Evolutionary conservation across 2,329 filamentous ascomycete species (phyloP), one percentile per base, ranked within the genome.

Genomic region (Ceratocystiopsis minuta): DNA sequence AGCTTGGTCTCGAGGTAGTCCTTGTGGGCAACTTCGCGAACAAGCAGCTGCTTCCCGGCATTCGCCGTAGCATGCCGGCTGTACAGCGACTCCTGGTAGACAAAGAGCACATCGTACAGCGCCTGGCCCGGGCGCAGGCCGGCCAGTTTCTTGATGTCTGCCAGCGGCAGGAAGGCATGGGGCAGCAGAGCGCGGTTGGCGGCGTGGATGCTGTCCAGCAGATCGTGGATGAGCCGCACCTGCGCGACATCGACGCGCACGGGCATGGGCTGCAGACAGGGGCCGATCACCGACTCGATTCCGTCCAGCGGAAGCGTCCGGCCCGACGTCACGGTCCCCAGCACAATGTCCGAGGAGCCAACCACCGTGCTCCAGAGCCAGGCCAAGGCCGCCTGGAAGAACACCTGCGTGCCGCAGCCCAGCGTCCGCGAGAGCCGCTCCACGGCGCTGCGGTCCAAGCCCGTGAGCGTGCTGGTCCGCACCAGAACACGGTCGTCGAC

Each of bases 291-390:
- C 2, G 70, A 63, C 47, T 93, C 84, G 32, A 93, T 73, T 0
- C 68, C 72, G 4, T 66, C 54, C 3, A 94, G 55, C 0, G 82
- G 72, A n/a, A 86, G 57, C 2, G 80, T 84, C 42, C 87, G 70
- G 2, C 86, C 86, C 11, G 86, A 93, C 13, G 81, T 80, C 4
- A 94, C 82, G 2, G 75, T 79, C 0, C 87, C 87, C 34, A 93
- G 70, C 0, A 77, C 64, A 2, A 87, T 62, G 53, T 94, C 83
- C 0, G 65, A 55, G 1, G 61, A 63, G 3, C 80, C 82, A 3
- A 72, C 55, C 44, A 90, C 74, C 0, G 68, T 65, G 15, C 68
- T 65, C 55, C 87, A 70, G 0, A 92, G 55, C 54, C 79, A 72
- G 1, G 69, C 63, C 42, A 84, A 61, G 0, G 79, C 75, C 9